A percentile compares a stretch with the other conserved stretches of the same genome.
Conservation (phyloP, 2,329 filamentous ascomycete species). For the Sporothrix pallida region DNA sequence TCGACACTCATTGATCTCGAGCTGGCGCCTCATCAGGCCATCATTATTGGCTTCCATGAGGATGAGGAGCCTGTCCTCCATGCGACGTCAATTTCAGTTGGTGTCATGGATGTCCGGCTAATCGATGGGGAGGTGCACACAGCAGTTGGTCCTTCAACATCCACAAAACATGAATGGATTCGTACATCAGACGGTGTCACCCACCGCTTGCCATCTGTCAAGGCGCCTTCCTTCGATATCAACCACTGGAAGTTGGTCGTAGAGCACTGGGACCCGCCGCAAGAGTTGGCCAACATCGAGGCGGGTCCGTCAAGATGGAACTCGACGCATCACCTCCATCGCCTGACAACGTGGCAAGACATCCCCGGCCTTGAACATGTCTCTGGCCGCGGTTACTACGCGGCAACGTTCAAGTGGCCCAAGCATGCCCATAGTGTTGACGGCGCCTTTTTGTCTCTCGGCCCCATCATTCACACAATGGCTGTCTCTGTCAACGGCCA, state of each 20-base stretch:
- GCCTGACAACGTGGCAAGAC: background rate
- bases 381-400: background rate
- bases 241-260: background rate
- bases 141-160: background rate
- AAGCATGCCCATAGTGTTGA: no score
- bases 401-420: background rate
- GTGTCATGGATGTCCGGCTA: background rate
- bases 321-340: background rate
- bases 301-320: background rate
- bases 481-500: background rate
- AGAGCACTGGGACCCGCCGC: slow-evolving; percentile 17
- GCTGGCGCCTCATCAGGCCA: background rate
- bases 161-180: background rate
- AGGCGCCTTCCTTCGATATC: background rate
- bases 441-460: background rate
- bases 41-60: background rate
- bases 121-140: background rate
- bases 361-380: background rate
- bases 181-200: background rate
- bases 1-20: background rate
- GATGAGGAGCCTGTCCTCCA: background rate
- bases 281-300: background rate
- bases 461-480: background rate
- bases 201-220: background rate
- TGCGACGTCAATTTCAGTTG: background rate